These are phyloP conservation scores for Serendipita sp. DNA, from an alignment of 768 basidiomycete genomes.

Conservation along the genomic window DNA sequence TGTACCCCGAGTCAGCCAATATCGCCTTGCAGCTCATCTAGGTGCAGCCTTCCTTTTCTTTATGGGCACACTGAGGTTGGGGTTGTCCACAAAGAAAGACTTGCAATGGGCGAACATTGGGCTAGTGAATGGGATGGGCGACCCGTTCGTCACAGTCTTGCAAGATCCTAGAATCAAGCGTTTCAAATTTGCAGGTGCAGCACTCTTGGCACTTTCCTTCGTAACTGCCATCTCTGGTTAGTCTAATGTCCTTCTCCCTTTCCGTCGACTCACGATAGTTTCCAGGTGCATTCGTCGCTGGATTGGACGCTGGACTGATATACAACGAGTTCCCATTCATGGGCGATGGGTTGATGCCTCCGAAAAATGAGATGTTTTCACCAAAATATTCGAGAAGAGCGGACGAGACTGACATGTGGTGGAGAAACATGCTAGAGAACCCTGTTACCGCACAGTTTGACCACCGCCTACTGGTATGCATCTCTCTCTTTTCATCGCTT, in stretches of 20 bases:
- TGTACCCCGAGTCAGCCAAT: conserved; percentile 91
- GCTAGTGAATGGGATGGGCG: conserved; percentile 39
- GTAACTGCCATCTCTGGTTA: conserved; percentile 83
- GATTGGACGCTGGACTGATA: conserved; percentile 87
- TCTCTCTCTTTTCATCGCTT: not conserved
- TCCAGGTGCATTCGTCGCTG: conserved; percentile 92
- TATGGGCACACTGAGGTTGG: conserved; percentile 76
- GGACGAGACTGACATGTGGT: conserved; percentile 71
- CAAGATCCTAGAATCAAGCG: conserved; percentile 38
- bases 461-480: conserved; percentile 74
- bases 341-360: conserved; percentile 77
- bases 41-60: conserved; percentile 87
- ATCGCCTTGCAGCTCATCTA: conserved; percentile 87
- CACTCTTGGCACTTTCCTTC: conserved; percentile 64
- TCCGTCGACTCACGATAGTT: not conserved
- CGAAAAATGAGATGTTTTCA: conserved; percentile 66
- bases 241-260: conserved; percentile 10
- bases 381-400: conserved; percentile 49
- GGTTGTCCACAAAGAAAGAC: conserved; percentile 59
- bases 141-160: conserved; percentile 25
- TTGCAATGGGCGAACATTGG: conserved; percentile 50
- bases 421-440: conserved; percentile 94
- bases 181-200: conserved; percentile 44
- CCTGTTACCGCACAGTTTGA: conserved; percentile 96
- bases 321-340: conserved; percentile 98